These are phyloP conservation scores for Claviceps digitariae DNA, from an alignment of 2,329 filamentous ascomycete genomes.

Conservation along the genomic window DNA sequence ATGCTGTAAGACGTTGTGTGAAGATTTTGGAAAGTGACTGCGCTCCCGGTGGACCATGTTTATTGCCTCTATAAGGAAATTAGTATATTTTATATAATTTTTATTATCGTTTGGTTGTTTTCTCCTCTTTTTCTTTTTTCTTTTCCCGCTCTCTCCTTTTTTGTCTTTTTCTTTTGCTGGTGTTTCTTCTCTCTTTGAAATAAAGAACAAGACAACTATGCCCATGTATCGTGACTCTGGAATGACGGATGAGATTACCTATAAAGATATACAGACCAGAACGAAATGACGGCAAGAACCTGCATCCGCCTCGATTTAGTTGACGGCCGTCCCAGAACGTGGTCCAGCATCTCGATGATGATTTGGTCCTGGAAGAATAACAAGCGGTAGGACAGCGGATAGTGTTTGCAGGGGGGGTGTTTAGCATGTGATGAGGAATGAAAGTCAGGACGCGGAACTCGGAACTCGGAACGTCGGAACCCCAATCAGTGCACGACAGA, in stretches of 20 bases:
- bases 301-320: conserved; percentile 85
- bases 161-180: no score
- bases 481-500: background rate
- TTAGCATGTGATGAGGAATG: conserved; percentile 1
- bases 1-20: conserved; percentile 61
- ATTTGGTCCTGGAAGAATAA: background rate
- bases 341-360: conserved; percentile 50
- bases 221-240: background rate
- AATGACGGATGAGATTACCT: conserved; percentile 34
- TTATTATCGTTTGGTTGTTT: no score
- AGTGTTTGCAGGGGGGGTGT: background rate
- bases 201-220: background rate
- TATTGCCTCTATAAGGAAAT: conserved; percentile 52
- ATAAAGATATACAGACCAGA: conserved; percentile 79
- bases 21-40: conserved; percentile 59
- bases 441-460: no score
- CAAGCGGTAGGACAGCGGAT: background rate
- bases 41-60: conserved; percentile 72
- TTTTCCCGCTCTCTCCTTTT: no score
- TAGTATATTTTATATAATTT: no score
- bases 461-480: no score
- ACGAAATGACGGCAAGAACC: conserved; percentile 77
- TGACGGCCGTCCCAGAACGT: conserved; percentile 82
- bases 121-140: no score
- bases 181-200: no score